These are phyloP conservation scores for Senna siamea DNA, from an alignment of 306 rosid species.

Conservation along the genomic window DNA sequence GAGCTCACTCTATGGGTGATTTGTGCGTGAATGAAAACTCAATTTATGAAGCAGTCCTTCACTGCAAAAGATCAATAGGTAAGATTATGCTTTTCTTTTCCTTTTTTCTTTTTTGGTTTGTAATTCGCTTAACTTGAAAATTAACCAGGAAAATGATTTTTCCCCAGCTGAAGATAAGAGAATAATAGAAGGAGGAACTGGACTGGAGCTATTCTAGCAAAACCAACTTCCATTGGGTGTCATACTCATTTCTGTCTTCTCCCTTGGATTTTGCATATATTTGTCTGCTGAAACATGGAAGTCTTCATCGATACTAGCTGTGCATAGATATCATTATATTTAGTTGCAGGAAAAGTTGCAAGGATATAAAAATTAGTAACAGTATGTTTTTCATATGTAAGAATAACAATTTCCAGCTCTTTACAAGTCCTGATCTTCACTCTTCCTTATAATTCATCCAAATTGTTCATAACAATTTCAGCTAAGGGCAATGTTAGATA, in stretches of 20 bases:
- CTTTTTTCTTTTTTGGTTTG: background rate
- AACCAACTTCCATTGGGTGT: constrained; percentile 30
- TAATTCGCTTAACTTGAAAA: constrained; percentile 13
- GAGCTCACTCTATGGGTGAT: constrained; percentile 28
- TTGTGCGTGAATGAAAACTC: constrained; percentile 50
- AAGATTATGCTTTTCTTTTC: background rate
- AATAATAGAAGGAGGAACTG: background rate
- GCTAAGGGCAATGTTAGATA: background rate
- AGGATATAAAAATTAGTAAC: background rate
- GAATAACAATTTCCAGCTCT: background rate
- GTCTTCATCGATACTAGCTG: constrained; percentile 10
- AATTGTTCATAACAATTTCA: background rate
- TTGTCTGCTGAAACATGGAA: background rate
- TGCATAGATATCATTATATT: no score
- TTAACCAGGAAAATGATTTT: constrained; percentile 45
- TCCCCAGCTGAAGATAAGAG: constrained; percentile 30
- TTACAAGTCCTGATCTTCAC: background rate
- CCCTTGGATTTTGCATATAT: background rate
- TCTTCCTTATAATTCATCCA: background rate
- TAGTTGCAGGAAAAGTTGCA: background rate
- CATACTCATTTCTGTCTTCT: background rate
- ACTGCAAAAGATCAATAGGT: constrained; percentile 70
- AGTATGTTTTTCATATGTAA: background rate
- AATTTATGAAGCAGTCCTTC: constrained; percentile 68
- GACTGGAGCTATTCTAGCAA: constrained; percentile 15